A percentile compares a stretch with the other conserved stretches of the same genome.
phyloP scores from a whole-genome alignment of 768 basidiomycete species.

The Xerocomus potaroensis region DNA sequence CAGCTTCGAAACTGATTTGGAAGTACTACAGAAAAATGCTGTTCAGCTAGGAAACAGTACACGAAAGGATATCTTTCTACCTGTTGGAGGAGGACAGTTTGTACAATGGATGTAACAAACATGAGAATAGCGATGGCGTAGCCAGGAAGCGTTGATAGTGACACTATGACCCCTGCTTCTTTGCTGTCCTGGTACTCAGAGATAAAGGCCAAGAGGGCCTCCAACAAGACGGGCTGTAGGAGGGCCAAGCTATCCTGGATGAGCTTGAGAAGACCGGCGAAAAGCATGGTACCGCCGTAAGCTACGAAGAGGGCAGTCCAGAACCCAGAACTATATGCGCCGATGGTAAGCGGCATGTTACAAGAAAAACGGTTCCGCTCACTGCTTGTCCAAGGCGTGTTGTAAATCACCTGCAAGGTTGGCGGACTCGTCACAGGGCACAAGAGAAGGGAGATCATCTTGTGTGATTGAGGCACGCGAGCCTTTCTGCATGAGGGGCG shows the following conservation, averaged over 20 bases:
- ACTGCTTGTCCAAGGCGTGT: slow-evolving; percentile 61
- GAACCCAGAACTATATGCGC: slow-evolving; percentile 47
- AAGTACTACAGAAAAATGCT: slow-evolving; percentile 56
- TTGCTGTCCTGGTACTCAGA: slow-evolving; percentile 65
- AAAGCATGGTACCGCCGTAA: slow-evolving; percentile 72
- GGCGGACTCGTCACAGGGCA: slow-evolving; percentile 62
- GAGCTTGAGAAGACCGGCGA: slow-evolving; percentile 65
- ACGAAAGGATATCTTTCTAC: slow-evolving; percentile 33
- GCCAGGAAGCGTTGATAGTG: slow-evolving; percentile 42
- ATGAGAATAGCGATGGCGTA: slow-evolving; percentile 73
- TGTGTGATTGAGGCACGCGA: slow-evolving; percentile 67
- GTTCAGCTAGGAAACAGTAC: not conserved
- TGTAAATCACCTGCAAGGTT: slow-evolving; percentile 62
- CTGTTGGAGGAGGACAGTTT: slow-evolving; percentile 79
- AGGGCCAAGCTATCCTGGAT: slow-evolving; percentile 71
- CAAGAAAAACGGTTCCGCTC: slow-evolving; percentile 18
- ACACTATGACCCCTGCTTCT: too few relatives aligned
- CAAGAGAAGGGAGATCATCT: slow-evolving; percentile 76
- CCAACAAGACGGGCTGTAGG: slow-evolving; percentile 79
- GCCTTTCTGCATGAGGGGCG: slow-evolving; percentile 70
- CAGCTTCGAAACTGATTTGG: slow-evolving; percentile 75
- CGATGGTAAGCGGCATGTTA: not conserved
- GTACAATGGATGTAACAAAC: slow-evolving; percentile 75
- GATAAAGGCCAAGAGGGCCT: slow-evolving; percentile 77
- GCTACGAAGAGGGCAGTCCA: slow-evolving; percentile 74